Base-by-base conservation (phyloP, 805 yeast species). In the Lipomyces yamanashiensis region DNA sequence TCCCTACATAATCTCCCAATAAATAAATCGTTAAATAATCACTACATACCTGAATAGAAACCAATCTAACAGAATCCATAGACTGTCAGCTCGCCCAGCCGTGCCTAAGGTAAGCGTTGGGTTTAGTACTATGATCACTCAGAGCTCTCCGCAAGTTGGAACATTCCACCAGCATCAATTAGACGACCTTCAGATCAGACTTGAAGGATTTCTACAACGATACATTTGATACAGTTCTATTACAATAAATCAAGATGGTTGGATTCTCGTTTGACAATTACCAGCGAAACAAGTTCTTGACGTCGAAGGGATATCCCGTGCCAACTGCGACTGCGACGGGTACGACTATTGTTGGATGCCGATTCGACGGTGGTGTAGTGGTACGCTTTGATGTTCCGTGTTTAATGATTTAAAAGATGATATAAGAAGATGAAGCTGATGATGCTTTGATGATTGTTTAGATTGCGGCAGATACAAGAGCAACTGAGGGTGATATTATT, bases 381-480 rank as follows among this genome's bases (percentile, higher is more conserved):
- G 77, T 74, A 67, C 57, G 76, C 70, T 40, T 12, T 10, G 12
- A 6, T 12, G 23, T 15, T 7, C 7, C 9, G 15, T 17, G 40
- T 40, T 37, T n/a, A 39, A 21, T 17, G 10, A 23, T 37, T 9
- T 21, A 15, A 7, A 34, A 13, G 6, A 17, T 44, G 21, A 2
- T 9, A 17, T 13, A 52, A 36, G 4, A n/a, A 12, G 45, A 23
- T 15, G 21, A 33, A 13, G 15, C 37, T 23, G 45, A 33, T 45
- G n/a, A 40, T 33, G 2, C 2, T 10, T 7, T 7, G n/a, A 23
- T 54, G 43, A 10, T 51, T 33, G 37, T 41, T 17, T 47, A 74
- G 68, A 91, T 95, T 77, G 98, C 99, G 12, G 99, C 99, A 9
- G 99, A 95, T 81, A 95, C 99, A 21, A 87, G 99, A 79, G 98